Base-by-base conservation (phyloP, 2,329 filamentous ascomycete genomes). In the Botrytis medusae region DNA sequence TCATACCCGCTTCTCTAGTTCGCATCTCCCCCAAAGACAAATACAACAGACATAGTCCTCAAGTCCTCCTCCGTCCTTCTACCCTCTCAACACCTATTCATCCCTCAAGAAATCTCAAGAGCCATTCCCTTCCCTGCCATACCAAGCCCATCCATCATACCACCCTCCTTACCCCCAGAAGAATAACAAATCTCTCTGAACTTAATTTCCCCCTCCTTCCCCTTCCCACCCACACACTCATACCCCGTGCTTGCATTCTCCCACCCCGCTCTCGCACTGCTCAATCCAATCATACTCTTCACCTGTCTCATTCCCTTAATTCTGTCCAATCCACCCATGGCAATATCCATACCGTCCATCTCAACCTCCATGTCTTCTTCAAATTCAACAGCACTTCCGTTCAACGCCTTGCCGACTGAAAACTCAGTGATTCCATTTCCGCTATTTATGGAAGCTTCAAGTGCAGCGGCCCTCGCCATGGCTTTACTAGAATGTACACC, bases 131-230 rank as follows among this genome's bases (percentile, higher is more conserved):
- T 68, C 9, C 25, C 71, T 4, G 10, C 51, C 48, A 68, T 14
- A 16, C 59, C 18, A 46, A 54, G 37, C 25, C 68, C 37, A 48
- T 42, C 32, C 25, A 61, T 40, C 54, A 25, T 18, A 4, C 48
- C 22, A 5, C 16, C 32, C 12, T 32, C 10, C 22, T 37, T 48
- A 2, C 25, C 25, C 0, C 25, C 18, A 25, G 60, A 40, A 62
- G 60, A 62, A 64, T 72, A 72, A n/a, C 54, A 69, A 25, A 72
- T n/a, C 51, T 72, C 63, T 54, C 71, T 32, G 22, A 72, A 69
- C 42, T 42, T 60, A 9, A 69, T n/a, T 22, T 9, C 54, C 6
- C 10, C 16, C 29, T 54, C n/a, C 25, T 42, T 22, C 44, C 5
- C 9, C 22, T 63, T 48, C 16, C 42, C 32, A 10, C 5, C 18